These are phyloP conservation scores for Arthrinium puccinioides DNA, from an alignment of 2,329 filamentous ascomycete genomes.

Conservation along the genomic window DNA sequence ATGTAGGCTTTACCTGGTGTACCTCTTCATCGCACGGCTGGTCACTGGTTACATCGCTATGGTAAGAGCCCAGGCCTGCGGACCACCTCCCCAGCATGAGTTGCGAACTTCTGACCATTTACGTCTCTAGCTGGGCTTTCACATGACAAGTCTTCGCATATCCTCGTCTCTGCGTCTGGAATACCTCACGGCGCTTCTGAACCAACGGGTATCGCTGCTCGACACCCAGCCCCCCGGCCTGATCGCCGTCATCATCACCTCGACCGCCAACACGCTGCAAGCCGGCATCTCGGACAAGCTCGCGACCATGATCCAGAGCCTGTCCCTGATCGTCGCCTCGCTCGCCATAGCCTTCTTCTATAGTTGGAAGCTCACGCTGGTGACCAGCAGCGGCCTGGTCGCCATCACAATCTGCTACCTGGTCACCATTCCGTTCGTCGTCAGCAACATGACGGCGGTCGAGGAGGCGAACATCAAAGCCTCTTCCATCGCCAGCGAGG, in stretches of 20 bases:
- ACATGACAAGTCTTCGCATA: slow-evolving; percentile 52
- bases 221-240: slow-evolving; percentile 57
- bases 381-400: slow-evolving; percentile 49
- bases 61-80: slow-evolving; percentile 23
- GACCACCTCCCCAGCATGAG: background rate
- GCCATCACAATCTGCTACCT: slow-evolving; percentile 45
- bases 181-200: slow-evolving; percentile 58
- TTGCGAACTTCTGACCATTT: background rate
- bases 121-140: slow-evolving; percentile 40
- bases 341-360: slow-evolving; percentile 49
- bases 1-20: slow-evolving; percentile 58
- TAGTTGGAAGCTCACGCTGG: slow-evolving; percentile 52
- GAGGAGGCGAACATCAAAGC: slow-evolving; percentile 50
- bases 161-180: slow-evolving; percentile 54
- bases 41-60: slow-evolving; percentile 54
- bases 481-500: slow-evolving; percentile 52
- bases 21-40: slow-evolving; percentile 62
- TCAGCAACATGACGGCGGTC: slow-evolving; percentile 42
- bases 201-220: slow-evolving; percentile 58
- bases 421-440: slow-evolving; percentile 46
- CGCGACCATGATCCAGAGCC: slow-evolving; percentile 48
- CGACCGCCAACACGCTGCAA: slow-evolving; percentile 55
- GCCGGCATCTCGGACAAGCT: slow-evolving; percentile 58
- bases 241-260: slow-evolving; percentile 55
- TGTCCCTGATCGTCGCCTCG: slow-evolving; percentile 42